A percentile compares a stretch with the other conserved stretches of the same genome.
Conservation (phyloP, 192 early-diverging fungal genomes). For the Ambispora gerdemannii region DNA sequence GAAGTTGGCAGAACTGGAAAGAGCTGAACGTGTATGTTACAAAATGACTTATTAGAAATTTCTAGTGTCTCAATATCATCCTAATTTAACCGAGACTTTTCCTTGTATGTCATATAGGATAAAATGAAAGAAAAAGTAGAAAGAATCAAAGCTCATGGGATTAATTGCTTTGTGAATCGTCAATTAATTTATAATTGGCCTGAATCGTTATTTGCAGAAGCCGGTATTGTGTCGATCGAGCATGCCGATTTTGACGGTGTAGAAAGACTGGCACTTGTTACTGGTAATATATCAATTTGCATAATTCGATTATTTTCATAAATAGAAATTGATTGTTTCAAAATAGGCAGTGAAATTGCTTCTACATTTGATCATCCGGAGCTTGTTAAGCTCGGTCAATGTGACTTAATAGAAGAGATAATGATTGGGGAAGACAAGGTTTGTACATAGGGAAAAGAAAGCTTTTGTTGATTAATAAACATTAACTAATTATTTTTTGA, state of each 20-base stretch:
- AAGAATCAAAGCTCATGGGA: conserved; percentile 95
- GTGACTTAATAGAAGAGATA: conserved; percentile 95
- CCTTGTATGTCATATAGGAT: conserved; percentile 47
- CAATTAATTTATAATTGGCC: conserved; percentile 99
- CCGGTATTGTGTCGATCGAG: conserved; percentile 94
- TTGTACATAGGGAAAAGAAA: neutral
- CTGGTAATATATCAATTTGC: conserved; percentile 46
- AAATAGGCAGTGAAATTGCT: conserved; percentile 85
- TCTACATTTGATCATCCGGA: conserved; percentile 99
- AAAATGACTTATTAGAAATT: neutral
- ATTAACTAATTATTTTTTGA: neutral
- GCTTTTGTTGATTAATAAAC: too few species aligned
- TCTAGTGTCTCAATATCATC: neutral
- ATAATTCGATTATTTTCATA: neutral
- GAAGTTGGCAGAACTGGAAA: conserved; percentile 96
- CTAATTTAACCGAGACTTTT: neutral
- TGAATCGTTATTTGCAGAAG: conserved; percentile 97
- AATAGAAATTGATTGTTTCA: neutral
- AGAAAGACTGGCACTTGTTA: conserved; percentile 94
- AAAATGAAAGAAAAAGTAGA: conserved; percentile 99
- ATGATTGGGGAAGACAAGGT: conserved; percentile 97
- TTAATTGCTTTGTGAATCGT: conserved; percentile 99
- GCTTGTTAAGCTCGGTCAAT: conserved; percentile 89
- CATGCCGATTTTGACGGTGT: conserved; percentile 99
- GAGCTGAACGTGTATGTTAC: conserved; percentile 79